Evolutionary conservation across 768 basidiomycete genomes (phyloP), one percentile per base, ranked within the genome.

Genomic region (Hortiboletus campestris): DNA sequence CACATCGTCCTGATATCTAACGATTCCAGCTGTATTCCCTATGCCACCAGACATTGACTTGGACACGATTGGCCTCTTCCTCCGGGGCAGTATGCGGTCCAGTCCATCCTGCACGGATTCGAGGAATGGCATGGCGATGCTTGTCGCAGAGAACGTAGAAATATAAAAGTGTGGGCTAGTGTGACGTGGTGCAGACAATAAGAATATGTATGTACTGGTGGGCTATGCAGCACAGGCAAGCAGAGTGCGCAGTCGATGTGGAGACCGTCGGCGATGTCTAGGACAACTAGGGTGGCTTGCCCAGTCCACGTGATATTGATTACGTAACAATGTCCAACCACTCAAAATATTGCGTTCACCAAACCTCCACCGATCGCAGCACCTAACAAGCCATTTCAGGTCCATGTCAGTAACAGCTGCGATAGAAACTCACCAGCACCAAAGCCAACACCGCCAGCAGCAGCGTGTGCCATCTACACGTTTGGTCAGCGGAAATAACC

Each of bases 391-490:
- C 34, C 41, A 22, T 39, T 28, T 58, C 14, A 60, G 51, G 20
- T 31, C 7, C 13, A 25, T 29, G 17, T 29, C 22, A 0, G 13
- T 4, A 1, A 9, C 2, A 20, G 3, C 40, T 22, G 19, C 2
- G 2, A 25, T 0, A 50, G 35, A 49, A 8, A 75, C 82, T 48
- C 48, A 84, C 87, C 86, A 55, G 86, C 87, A 62, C 89, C 89
- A 60, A 89, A 89, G 0, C 89, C 89, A 52, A 84, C 82, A 66
- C 89, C 89, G 29, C 88, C 87, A 17, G 76, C 84, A 14, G 83
- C 84, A 31, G 82, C 80, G 53, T 83, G 74, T 2, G 82, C 84
- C 77, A 85, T 73, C 83, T 72, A 34, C 55, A 57, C 28, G 53
- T 46, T 10, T 48, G 42, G 38, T 69, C 53, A 67, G 67, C 58